Evolutionary conservation across 441 rosid species (phyloP), one percentile per base, ranked within the genome.

Genomic region (Viola pubescens): DNA sequence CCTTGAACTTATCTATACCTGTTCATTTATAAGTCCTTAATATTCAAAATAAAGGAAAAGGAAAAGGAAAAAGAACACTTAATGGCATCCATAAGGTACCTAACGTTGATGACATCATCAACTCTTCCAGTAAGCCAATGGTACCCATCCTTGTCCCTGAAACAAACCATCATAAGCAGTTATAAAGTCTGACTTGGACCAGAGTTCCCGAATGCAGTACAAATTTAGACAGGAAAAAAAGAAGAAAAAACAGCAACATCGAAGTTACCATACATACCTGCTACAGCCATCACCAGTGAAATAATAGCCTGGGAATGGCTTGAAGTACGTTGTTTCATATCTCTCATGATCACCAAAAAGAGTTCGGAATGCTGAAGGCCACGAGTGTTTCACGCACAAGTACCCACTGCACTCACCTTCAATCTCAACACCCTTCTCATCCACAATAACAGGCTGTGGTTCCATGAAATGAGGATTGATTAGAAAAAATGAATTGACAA

Each of bases 301-400:
- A 73, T 90, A 94, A 75, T 84, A 94, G 60, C 98, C 98, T 40
- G 94, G 75, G 66, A 94, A 89, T 59, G 97, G 97, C 85, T 83
- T 90, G 63, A 94, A 94, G 82, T 94, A 94, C 0, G 98, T 82
- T 41, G 98, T 90, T 70, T 94, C 97, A 3, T 94, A 94, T 90
- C 98, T 83, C 61, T 94, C 98, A 75, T 94, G 98, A 74, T 94
- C 98, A 54, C 97, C 96, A 66, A 79, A 90, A 60, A 94, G 87
- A 70, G 98, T 90, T 62, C 98, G 80, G 78, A 94, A 94, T 60
- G 97, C 96, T 69, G 94, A 95, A 9, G 98, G 98, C 98, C 98
- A 94, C n/a, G 98, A 94, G 69, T 75, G 56, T 81, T 84, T 89
- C 54, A 94, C 72, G 51, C 98, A 94, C 42, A 94, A 86, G 77